Evolutionary conservation across 305 asterid species (phyloP).

Genomic region (Stenogyne calaminthoides): DNA sequence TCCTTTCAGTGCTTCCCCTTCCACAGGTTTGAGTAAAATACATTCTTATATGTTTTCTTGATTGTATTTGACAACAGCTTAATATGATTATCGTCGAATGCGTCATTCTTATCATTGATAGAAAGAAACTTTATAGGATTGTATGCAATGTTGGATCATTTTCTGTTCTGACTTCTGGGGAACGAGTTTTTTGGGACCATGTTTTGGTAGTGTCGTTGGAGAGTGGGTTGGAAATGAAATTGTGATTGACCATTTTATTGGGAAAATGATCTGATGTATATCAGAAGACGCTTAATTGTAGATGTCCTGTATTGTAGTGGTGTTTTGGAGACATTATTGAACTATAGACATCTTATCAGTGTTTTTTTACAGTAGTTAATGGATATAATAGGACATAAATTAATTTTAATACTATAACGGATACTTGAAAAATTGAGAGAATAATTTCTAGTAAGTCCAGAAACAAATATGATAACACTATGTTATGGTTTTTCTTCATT

Average conservation of each 20-base stretch:
- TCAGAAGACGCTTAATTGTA: neutral
- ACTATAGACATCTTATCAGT: neutral
- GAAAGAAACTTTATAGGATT: neutral
- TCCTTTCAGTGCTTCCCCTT: constrained; percentile 91
- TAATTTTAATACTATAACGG: neutral
- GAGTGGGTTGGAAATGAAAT: neutral
- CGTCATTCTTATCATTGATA: neutral
- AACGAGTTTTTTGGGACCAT: neutral
- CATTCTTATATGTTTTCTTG: neutral
- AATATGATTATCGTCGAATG: neutral
- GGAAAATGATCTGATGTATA: neutral
- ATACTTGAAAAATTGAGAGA: neutral
- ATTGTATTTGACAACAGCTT: neutral
- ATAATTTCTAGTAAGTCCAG: neutral
- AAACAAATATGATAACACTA: neutral
- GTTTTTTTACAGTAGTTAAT: neutral
- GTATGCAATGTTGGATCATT: neutral
- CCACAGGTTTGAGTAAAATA: constrained; percentile 76
- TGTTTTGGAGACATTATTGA: neutral
- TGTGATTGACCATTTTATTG: neutral
- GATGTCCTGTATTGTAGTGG: neutral
- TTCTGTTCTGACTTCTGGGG: neutral
- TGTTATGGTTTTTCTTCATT: neutral
- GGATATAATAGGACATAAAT: neutral
- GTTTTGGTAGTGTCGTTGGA: neutral